Percentiles rank a stretch among this genome's conserved stretches.
Evolutionary conservation across 495 filamentous ascomycete genomes (phyloP).

Genomic region (Penicillium manginii): DNA sequence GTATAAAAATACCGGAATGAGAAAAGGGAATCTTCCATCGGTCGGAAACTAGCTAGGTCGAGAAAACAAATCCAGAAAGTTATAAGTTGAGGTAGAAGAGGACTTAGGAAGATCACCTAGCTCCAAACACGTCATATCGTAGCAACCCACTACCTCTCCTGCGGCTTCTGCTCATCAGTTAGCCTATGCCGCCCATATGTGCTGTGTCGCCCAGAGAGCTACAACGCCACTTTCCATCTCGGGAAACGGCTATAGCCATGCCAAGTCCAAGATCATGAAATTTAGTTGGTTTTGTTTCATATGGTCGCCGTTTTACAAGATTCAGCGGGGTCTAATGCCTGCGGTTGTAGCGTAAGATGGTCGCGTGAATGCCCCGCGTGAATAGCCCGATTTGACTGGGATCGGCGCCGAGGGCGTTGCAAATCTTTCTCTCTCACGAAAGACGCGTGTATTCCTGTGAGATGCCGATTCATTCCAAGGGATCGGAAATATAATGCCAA

Average conservation of each 20-base stretch:
- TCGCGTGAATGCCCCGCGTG: conserved; percentile 3
- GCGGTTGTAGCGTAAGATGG: background rate
- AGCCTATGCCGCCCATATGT: background rate
- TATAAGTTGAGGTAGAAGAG: too few relatives aligned
- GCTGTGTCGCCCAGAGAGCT: background rate
- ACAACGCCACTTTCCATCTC: background rate
- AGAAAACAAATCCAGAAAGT: background rate
- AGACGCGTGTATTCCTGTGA: background rate
- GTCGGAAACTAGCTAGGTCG: background rate
- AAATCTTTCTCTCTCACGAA: background rate
- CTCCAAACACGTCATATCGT: too few relatives aligned
- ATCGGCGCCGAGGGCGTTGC: background rate
- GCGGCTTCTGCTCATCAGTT: background rate
- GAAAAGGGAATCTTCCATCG: background rate
- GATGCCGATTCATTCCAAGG: background rate
- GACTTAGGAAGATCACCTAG: too few relatives aligned
- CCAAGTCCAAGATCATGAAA: background rate
- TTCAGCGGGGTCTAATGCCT: background rate
- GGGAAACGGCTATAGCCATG: background rate
- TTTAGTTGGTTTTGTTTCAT: background rate
- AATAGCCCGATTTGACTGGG: background rate
- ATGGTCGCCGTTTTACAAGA: background rate
- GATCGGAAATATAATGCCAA: too few relatives aligned
- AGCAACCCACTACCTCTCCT: background rate
- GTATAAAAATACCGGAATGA: background rate